These are phyloP conservation scores for Calonectria naviculata DNA, from an alignment of 2,329 filamentous ascomycete species.

Conservation along the genomic window DNA sequence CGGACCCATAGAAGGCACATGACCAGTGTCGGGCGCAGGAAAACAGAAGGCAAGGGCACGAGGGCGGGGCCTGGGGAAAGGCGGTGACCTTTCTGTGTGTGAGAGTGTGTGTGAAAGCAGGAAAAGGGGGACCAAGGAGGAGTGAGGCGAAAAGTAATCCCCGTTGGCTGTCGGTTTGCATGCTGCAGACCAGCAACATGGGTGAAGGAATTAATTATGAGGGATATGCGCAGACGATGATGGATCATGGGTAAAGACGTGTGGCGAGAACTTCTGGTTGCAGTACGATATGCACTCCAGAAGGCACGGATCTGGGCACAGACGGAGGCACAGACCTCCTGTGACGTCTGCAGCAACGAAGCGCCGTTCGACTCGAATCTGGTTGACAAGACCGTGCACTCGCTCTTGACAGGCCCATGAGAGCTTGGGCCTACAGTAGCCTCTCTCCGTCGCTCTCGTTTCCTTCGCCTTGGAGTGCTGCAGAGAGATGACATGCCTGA, in stretches of 20 bases:
- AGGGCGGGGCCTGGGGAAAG: conserved; percentile 33
- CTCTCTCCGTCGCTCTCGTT: background rate
- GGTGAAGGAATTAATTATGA: conserved; percentile 3
- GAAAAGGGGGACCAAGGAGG: background rate
- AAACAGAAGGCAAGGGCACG: conserved; percentile 18
- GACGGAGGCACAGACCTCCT: background rate
- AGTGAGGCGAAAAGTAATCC: conserved; percentile 18
- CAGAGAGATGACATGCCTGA: conserved; percentile 6
- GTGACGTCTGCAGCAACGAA: background rate
- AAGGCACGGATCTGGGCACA: background rate
- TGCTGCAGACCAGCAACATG: background rate
- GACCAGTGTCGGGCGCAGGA: conserved; percentile 31
- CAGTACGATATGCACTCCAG: background rate
- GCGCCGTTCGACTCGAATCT: background rate
- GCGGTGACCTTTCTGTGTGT: conserved; percentile 1
- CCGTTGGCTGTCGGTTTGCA: conserved; percentile 11
- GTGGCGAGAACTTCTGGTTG: background rate
- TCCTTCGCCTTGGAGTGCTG: background rate
- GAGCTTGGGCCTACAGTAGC: background rate
- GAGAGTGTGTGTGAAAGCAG: conserved; percentile 28
- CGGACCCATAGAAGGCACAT: conserved; percentile 30
- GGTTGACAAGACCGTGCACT: background rate
- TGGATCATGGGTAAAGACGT: conserved; percentile 6
- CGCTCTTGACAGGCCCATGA: background rate
- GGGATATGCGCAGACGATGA: background rate